Evolutionary conservation across 2,329 filamentous ascomycete genomes (phyloP).

Genomic region (Knoxdaviesia capensis): DNA sequence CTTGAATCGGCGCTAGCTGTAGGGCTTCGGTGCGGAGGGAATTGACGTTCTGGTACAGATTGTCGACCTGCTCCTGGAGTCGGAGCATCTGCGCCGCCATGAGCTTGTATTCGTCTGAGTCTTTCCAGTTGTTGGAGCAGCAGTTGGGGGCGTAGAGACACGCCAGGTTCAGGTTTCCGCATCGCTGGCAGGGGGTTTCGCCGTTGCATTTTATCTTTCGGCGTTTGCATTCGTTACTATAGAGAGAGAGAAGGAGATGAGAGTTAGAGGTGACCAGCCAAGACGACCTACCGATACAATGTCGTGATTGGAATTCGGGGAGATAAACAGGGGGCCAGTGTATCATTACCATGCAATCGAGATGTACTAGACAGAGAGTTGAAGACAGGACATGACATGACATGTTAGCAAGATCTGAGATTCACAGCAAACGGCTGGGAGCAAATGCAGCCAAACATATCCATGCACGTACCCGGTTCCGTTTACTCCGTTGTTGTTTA

Average conservation of each 20-base stretch:
- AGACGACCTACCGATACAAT: not conserved
- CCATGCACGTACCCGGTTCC: conserved; percentile 29
- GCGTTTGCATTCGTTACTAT: conserved; percentile 53
- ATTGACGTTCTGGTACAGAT: conserved; percentile 52
- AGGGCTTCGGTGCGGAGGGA: conserved; percentile 37
- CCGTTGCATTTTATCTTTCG: conserved; percentile 60
- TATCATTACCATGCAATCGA: conserved; percentile 35
- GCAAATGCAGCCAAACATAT: not conserved
- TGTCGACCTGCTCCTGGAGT: conserved; percentile 70
- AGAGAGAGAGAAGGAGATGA: not conserved
- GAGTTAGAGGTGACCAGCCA: conserved; percentile 2
- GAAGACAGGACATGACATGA: not conserved
- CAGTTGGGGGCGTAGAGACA: conserved; percentile 49
- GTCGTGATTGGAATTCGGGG: not conserved
- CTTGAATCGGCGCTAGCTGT: conserved; percentile 21
- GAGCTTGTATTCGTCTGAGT: conserved; percentile 74
- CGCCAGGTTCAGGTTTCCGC: conserved; percentile 44
- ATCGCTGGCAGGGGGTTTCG: conserved; percentile 45
- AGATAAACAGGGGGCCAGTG: not conserved
- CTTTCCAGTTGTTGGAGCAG: conserved; percentile 64
- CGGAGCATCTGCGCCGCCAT: conserved; percentile 56
- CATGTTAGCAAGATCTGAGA: not conserved
- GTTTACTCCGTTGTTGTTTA: conserved; percentile 38
- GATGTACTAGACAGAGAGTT: conserved; percentile 25
- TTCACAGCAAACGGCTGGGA: not conserved